Base-by-base conservation (phyloP, 208 protist genomes). In the Leishmania braziliensis region DNA sequence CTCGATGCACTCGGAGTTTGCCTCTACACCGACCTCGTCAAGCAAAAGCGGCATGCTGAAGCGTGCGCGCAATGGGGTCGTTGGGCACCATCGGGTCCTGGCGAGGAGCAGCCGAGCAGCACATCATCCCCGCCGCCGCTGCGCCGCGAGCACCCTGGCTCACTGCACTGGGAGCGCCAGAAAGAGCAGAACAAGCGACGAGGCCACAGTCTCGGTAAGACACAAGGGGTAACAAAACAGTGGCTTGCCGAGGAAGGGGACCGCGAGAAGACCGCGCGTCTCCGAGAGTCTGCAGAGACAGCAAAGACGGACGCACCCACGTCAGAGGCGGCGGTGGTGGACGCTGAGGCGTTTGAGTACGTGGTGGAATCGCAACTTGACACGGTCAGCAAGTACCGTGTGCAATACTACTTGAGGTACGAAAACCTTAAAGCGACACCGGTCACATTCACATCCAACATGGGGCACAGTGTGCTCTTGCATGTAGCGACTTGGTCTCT, bases 391-490 rank as follows among this genome's bases (percentile, higher is more conserved):
- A 90, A 91, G 77, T 70, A 62, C 26, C 93, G 95, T 14, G 92
- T 98, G 29, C 88, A 93, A 75, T 98, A 98, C 83, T 98, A 94
- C 79, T 79, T 98, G n/a, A 85, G 91, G 36, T 87, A 92, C 20
- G 88, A 92, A 26, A 82, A 80, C 8, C 51, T 83, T 3, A 69
- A 39, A 4, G 48, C 65, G 9, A 16, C n/a, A 14, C 62, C 82
- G 33, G 60, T 84, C 20, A 69, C 54, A 0, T 87, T 77, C 75
- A 85, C 53, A 26, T n/a, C 78, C 23, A 20, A 56, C 3, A 68
- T 85, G 56, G 65, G 66, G 0, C 79, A 84, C 8, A 84, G 87
- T 20, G 83, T 84, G 65, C 68, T 96, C 0, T 54, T 90, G 58
- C 92, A 96, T 83, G 69, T 84, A 63, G 90, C 89, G 0, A 77